These are phyloP conservation scores for Myotisia sp. DNA, from an alignment of 2,329 filamentous ascomycete species.

Conservation along the genomic window DNA sequence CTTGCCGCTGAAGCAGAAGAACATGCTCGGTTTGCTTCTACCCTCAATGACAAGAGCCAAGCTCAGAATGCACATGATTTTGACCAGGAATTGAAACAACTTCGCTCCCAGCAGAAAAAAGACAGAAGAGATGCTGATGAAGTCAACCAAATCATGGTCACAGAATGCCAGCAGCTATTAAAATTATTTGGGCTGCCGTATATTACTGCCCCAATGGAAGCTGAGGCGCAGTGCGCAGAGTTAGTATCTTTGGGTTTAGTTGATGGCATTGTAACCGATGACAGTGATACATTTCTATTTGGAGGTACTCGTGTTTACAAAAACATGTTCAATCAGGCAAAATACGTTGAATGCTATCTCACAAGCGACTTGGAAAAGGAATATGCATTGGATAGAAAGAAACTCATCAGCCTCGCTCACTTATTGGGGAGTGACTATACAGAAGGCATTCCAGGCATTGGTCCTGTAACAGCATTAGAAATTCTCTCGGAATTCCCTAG, in stretches of 20 bases:
- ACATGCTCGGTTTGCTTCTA: conserved; percentile 80
- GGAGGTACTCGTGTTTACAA: conserved; percentile 95
- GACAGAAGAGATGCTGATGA: conserved; percentile 92
- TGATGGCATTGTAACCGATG: conserved; percentile 94
- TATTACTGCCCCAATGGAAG: conserved; percentile 96
- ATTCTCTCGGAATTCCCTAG: conserved; percentile 75
- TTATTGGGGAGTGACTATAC: conserved; percentile 91
- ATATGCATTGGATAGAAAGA: conserved; percentile 69
- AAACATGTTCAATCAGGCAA: conserved; percentile 99
- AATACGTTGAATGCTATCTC: conserved; percentile 94
- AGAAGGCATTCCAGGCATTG: conserved; percentile 76
- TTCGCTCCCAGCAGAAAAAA: conserved; percentile 90
- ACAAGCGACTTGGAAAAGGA: conserved; percentile 72
- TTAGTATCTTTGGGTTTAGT: conserved; percentile 75
- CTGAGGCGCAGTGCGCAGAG: conserved; percentile 92
- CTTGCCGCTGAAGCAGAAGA: conserved; percentile 85
- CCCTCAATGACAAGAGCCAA: conserved; percentile 62
- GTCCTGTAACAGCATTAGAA: conserved; percentile 86
- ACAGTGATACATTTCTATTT: conserved; percentile 92
- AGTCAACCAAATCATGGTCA: conserved; percentile 89
- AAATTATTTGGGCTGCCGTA: conserved; percentile 88
- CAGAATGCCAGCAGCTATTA: conserved; percentile 83
- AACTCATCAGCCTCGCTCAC: conserved; percentile 80
- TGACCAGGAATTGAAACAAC: conserved; percentile 69
- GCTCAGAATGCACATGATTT: conserved; percentile 62